A percentile compares a stretch with the other conserved stretches of the same genome.
phyloP scores from a whole-genome alignment of 371 early-diverging fungal genomes.

The Batkoa obscura region DNA sequence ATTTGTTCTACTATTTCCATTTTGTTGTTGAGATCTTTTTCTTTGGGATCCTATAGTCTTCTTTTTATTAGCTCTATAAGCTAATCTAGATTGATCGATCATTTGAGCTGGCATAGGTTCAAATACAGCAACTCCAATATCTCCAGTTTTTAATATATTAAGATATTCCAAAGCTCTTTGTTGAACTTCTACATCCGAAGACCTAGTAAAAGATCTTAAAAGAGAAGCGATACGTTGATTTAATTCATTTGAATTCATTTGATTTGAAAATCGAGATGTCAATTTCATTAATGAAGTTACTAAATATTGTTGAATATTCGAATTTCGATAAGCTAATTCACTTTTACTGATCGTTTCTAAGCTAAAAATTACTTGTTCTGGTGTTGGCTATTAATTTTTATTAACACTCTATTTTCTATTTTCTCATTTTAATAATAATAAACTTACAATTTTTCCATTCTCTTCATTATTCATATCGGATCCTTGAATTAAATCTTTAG shows the following conservation, averaged over 20 bases:
- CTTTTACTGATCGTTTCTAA: conserved; percentile 54
- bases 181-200: conserved; percentile 80
- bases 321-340: conserved; percentile 41
- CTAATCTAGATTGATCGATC: background rate
- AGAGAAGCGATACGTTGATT: conserved; percentile 27
- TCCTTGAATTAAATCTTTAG: conserved; percentile 58
- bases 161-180: conserved; percentile 82
- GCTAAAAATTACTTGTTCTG: conserved; percentile 47
- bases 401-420: conserved; percentile 61
- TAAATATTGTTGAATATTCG: conserved; percentile 56
- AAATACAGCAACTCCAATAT: conserved; percentile 61
- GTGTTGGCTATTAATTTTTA: conserved; percentile 42
- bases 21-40: background rate
- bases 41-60: background rate
- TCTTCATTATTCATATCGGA: conserved; percentile 45
- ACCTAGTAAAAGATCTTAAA: conserved; percentile 35
- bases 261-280: conserved; percentile 48
- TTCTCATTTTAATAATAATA: background rate
- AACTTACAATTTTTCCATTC: conserved; percentile 26
- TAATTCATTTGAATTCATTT: conserved; percentile 13
- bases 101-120: conserved; percentile 83
- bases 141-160: conserved; percentile 51
- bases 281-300: conserved; percentile 79
- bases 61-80: background rate
- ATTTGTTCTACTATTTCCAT: background rate